Base-by-base conservation (phyloP, 2,329 filamentous ascomycete genomes). In the Apiospora malaysiana region DNA sequence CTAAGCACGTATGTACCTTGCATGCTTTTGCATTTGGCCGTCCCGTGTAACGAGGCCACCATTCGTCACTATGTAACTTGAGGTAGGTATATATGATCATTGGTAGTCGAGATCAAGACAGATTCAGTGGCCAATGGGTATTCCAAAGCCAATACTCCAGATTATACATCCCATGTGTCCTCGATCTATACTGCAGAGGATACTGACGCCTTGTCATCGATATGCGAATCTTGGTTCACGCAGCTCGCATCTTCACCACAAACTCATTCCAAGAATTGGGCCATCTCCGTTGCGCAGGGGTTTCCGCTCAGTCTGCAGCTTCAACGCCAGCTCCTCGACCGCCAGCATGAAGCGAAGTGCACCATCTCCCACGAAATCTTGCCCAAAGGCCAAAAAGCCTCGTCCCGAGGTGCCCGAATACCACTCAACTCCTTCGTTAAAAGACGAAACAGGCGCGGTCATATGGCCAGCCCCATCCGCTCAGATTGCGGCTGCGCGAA, bases 401-500 rank as follows among this genome's bases (percentile, higher is more conserved):
- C 75, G 76, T 9, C 68, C 72, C 3, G 70, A 77, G 56, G 75
- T 85, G 0, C 83, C 83, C 1, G 84, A 85, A 7, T 86, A 86
- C 71, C 85, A 86, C 73, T 71, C 79, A 16, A 82, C 82, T 6
- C 81, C 83, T 4, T 82, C 82, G 2, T 68, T 81, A 43, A 78
- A 77, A 69, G 83, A 86, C 72, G 80, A 81, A 0, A 74, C 80
- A 23, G 89, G 88, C 1, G 81, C 82, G 12, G 80, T 84, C 1
- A 82, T 91, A 66, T 92, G 90, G 91, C 91, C 91, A 2, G 90
- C 90, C 0, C 86, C 89, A 1, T 79, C 78, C 68, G 78, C 79
- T 14, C 87, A 91, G 69, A 88, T 92, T 46, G 80, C 87, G 12
- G 79, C 79, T 9, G 90, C 90, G 2, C 83, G 88, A 68, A 75